Conservation (phyloP, 768 basidiomycete genomes). For the Phallus indusiatus region DNA sequence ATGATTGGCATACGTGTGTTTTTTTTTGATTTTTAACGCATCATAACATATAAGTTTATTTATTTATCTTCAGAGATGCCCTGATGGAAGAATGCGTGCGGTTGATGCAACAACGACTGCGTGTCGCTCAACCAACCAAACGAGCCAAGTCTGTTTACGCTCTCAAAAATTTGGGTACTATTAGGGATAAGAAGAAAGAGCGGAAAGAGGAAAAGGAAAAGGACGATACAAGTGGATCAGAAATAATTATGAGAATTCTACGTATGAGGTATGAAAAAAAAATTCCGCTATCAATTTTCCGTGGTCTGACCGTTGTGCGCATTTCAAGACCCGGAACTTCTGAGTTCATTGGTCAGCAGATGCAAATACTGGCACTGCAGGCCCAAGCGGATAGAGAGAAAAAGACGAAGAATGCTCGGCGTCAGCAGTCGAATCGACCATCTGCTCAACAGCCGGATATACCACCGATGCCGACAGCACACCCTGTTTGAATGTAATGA, state of each 20-base stretch:
- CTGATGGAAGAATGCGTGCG: conserved; percentile 93
- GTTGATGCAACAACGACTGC: conserved; percentile 84
- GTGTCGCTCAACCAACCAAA: conserved; percentile 64
- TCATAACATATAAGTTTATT: neutral
- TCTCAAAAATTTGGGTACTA: conserved; percentile 93
- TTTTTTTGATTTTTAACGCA: neutral
- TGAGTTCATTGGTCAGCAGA: conserved; percentile 83
- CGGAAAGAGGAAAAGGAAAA: conserved; percentile 71
- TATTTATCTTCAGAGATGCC: conserved; percentile 43
- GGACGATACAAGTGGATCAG: conserved; percentile 49
- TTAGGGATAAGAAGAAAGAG: conserved; percentile 87
- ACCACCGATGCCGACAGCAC: conserved; percentile 5
- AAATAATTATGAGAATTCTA: conserved; percentile 90
- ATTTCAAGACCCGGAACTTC: conserved; percentile 56
- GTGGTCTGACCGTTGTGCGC: neutral
- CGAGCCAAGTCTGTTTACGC: conserved; percentile 88
- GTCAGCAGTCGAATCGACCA: conserved; percentile 4
- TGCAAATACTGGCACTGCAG: conserved; percentile 65
- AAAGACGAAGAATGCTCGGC: conserved; percentile 30
- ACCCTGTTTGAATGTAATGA: neutral
- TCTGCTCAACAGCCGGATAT: neutral
- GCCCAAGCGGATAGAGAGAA: conserved; percentile 78
- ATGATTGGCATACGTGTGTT: conserved; percentile 88
- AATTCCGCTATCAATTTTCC: conserved; percentile 14
- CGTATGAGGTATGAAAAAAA: conserved; percentile 88